These are phyloP conservation scores for Tolypocladium amazonense DNA, from an alignment of 2,329 filamentous ascomycete genomes.

Conservation along the genomic window DNA sequence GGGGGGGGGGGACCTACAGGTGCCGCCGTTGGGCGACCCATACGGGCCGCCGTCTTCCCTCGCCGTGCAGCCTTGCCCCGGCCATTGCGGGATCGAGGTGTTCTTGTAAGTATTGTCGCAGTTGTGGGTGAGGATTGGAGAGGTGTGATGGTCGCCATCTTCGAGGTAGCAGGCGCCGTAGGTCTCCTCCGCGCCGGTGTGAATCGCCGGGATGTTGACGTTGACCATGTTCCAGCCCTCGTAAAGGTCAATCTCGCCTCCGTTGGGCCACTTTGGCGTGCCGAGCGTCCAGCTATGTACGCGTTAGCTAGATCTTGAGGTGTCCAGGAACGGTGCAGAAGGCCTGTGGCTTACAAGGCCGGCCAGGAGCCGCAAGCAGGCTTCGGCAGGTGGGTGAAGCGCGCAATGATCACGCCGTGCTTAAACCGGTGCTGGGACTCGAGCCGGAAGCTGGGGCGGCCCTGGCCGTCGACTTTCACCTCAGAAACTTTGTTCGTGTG, in stretches of 20 bases:
- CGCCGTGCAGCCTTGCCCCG: background rate
- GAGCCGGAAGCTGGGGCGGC: slow-evolving; percentile 50
- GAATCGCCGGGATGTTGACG: slow-evolving; percentile 24
- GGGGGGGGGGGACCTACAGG: background rate
- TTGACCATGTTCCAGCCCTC: slow-evolving; percentile 51
- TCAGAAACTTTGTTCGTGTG: slow-evolving; percentile 12
- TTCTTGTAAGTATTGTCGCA: background rate
- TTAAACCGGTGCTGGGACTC: slow-evolving; percentile 52
- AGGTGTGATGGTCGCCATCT: background rate
- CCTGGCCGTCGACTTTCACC: slow-evolving; percentile 11
- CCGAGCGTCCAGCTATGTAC: slow-evolving; percentile 36
- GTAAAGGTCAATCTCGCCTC: slow-evolving; percentile 58
- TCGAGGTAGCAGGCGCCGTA: background rate
- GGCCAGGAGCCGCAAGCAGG: slow-evolving; percentile 61
- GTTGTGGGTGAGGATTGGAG: background rate
- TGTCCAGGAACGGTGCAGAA: background rate
- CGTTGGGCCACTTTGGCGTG: slow-evolving; percentile 42
- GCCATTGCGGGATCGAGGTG: background rate
- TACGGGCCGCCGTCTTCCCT: background rate
- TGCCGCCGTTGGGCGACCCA: background rate
- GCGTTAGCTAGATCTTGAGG: too few species aligned
- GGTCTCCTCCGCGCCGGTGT: background rate
- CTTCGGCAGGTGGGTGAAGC: slow-evolving; percentile 58
- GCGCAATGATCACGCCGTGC: slow-evolving; percentile 57
- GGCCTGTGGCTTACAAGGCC: slow-evolving; percentile 40